A percentile compares a stretch with the other conserved stretches of the same genome.
Conservation (phyloP, 768 basidiomycete species). For the Boletus barrowsii region DNA sequence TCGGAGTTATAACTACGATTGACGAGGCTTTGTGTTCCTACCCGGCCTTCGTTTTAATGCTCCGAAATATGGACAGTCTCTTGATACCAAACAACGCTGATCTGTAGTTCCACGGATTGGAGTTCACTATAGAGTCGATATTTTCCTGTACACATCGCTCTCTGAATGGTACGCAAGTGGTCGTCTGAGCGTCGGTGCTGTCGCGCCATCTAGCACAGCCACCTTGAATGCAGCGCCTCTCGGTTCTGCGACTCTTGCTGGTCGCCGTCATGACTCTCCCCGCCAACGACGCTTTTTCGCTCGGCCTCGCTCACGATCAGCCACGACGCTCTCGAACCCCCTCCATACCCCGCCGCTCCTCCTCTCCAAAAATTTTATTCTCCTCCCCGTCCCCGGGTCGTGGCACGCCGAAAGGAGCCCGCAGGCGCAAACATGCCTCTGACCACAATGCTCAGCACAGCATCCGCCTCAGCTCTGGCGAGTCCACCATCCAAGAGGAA, state of each 20-base stretch:
- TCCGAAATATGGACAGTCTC: slow-evolving; percentile 65
- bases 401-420: slow-evolving; percentile 36
- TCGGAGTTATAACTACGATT: slow-evolving; percentile 88
- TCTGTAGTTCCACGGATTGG: slow-evolving; percentile 17
- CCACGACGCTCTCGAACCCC: slow-evolving; percentile 32
- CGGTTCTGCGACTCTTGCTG: neutral
- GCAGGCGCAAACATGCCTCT: slow-evolving; percentile 20
- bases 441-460: neutral
- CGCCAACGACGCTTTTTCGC: slow-evolving; percentile 36
- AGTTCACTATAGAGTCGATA: slow-evolving; percentile 36
- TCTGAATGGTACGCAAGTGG: neutral
- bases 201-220: slow-evolving; percentile 13
- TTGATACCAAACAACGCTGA: slow-evolving; percentile 59
- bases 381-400: slow-evolving; percentile 30
- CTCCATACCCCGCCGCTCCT: neutral
- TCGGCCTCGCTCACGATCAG: slow-evolving; percentile 36
- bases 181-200: neutral
- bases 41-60: slow-evolving; percentile 80
- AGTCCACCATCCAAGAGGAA: too few relatives aligned
- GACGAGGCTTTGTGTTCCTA: slow-evolving; percentile 51
- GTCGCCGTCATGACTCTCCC: slow-evolving; percentile 27
- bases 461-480: neutral
- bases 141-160: neutral
- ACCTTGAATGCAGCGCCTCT: neutral
- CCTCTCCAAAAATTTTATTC: slow-evolving; percentile 41